These are phyloP conservation scores for Bombardia bombarda DNA, from an alignment of 495 filamentous ascomycete species.

Conservation along the genomic window DNA sequence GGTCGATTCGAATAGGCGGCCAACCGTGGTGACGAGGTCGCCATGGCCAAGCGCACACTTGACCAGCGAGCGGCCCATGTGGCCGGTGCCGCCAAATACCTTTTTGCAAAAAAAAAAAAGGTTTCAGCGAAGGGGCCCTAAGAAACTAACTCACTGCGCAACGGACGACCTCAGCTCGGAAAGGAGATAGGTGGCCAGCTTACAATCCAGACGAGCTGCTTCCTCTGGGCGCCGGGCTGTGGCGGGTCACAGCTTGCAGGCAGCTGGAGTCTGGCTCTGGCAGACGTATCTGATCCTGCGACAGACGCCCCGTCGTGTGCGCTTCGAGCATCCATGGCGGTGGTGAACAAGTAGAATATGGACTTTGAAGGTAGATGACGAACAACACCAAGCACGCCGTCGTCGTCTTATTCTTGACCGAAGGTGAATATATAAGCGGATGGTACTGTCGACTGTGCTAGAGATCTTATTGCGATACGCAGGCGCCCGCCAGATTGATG, in stretches of 20 bases:
- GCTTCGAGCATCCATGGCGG: conserved; percentile 19
- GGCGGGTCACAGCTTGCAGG: conserved; percentile 77
- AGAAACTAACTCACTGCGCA: no score
- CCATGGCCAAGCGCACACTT: conserved; percentile 70
- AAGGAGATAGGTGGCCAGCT: conserved; percentile 16
- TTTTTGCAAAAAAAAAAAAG: conserved; percentile 17
- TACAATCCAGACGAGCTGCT: conserved; percentile 78
- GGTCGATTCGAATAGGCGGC: conserved; percentile 73
- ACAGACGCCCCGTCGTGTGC: conserved; percentile 15
- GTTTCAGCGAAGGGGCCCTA: no score
- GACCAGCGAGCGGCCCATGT: conserved; percentile 87
- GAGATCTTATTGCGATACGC: no score
- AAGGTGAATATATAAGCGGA: no score
- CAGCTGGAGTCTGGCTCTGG: conserved; percentile 40
- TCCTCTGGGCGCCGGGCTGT: conserved; percentile 58
- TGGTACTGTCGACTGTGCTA: no score
- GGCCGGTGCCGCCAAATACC: conserved; percentile 92
- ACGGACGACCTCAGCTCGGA: neutral
- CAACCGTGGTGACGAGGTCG: conserved; percentile 84
- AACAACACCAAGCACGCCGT: no score
- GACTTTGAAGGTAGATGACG: no score
- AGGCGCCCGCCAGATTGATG: no score
- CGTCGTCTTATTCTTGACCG: no score
- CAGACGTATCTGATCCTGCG: conserved; percentile 16
- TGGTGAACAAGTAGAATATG: no score